A percentile compares a stretch with the other conserved stretches of the same genome.
Conservation (phyloP, 805 yeast species). For the Yarrowia yakushimensis region DNA sequence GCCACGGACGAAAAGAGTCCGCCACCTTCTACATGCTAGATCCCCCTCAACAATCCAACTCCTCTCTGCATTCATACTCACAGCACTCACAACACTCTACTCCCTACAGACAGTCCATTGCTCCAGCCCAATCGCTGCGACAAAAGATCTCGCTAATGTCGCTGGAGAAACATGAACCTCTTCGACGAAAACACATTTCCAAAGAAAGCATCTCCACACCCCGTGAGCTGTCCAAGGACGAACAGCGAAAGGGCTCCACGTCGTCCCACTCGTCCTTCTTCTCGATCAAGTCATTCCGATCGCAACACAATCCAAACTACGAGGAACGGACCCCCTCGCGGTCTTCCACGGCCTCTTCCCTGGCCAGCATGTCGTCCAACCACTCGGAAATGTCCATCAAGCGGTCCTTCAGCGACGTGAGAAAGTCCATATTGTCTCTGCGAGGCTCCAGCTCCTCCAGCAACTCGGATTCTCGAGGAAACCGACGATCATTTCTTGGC, state of each 20-base stretch:
- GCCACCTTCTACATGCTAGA: constrained; percentile 23
- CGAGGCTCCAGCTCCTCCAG: constrained; percentile 4
- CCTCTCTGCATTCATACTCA: neutral
- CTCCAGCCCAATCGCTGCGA: constrained; percentile 1
- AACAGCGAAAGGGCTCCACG: constrained; percentile 10
- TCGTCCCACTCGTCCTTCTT: constrained; percentile 19
- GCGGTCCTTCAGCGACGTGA: constrained; percentile 25
- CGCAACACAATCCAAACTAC: constrained; percentile 4
- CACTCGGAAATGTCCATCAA: constrained; percentile 27
- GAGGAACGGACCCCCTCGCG: constrained; percentile 21
- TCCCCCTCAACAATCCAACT: neutral
- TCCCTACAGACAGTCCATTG: neutral
- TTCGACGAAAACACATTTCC: constrained; percentile 9
- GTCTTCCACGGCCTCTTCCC: constrained; percentile 24
- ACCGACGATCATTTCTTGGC: constrained; percentile 7
- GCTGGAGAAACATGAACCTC: constrained; percentile 18
- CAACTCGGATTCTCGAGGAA: constrained; percentile 17
- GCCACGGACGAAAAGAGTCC: constrained; percentile 3
- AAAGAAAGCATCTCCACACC: constrained; percentile 16
- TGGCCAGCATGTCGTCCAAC: constrained; percentile 5
- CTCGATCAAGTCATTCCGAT: constrained; percentile 17
- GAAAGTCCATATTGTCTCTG: constrained; percentile 25
- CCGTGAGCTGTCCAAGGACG: neutral
- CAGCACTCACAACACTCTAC: neutral
- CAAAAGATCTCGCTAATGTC: constrained; percentile 20